Evolutionary conservation across 139 green algal genomes (phyloP).

Genomic region (Chlorella ohadii): DNA sequence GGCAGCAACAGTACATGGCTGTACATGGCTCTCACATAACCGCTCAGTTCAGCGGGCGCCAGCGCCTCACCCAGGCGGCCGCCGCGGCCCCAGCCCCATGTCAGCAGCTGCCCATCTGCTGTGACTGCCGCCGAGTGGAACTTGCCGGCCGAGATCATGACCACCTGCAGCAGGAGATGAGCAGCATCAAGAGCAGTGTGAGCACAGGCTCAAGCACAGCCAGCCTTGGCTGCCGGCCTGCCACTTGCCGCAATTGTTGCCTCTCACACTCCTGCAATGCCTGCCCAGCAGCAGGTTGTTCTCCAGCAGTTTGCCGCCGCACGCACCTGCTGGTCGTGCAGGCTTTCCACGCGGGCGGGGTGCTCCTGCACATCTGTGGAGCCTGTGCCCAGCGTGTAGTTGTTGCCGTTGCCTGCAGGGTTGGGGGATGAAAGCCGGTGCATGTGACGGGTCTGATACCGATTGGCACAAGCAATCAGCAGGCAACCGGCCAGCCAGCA

Average conservation of each 20-base stretch:
- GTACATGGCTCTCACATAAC: no score
- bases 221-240: not conserved
- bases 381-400: constrained; percentile 95
- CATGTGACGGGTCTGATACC: no score
- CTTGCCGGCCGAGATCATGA: constrained; percentile 77
- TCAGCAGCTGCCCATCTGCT: constrained; percentile 74
- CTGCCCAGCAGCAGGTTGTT: no score
- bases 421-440: not conserved
- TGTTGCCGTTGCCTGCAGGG: constrained; percentile 75
- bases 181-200: no score
- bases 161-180: not conserved
- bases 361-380: constrained; percentile 33
- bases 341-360: constrained; percentile 70
- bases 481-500: not conserved
- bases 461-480: no score
- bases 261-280: no score
- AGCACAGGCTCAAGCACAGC: not conserved
- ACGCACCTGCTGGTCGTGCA: constrained; percentile 52
- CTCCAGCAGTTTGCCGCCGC: no score
- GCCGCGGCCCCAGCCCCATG: constrained; percentile 90
- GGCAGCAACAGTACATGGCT: no score
- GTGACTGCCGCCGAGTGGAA: constrained; percentile 89
- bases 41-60: not conserved
- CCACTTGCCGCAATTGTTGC: not conserved
- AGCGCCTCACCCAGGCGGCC: constrained; percentile 74